Conservation (phyloP, 176 grass and related monocot genomes). For the Guadua angustifolia region DNA sequence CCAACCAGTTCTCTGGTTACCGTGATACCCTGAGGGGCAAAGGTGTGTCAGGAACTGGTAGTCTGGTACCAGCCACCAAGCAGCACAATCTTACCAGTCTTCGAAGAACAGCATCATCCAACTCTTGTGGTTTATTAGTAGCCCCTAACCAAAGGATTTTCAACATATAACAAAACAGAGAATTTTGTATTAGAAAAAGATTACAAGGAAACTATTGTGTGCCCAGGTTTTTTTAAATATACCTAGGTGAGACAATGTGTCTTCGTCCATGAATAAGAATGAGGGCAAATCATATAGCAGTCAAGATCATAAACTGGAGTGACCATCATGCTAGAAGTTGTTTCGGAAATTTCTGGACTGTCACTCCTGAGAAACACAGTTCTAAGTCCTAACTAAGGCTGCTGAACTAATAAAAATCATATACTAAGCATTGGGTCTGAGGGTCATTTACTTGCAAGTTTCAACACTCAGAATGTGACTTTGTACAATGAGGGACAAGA, state of each 20-base stretch:
- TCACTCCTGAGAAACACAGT: not conserved
- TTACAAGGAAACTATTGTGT: not conserved
- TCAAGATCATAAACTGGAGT: slow-evolving; percentile 5
- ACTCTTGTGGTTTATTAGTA: slow-evolving; percentile 98
- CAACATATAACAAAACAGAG: slow-evolving; percentile 13
- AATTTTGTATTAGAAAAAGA: not conserved
- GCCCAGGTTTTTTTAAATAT: not conserved
- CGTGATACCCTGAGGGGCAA: not conserved
- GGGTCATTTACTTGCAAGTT: not conserved
- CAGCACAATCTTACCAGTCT: slow-evolving; percentile 67
- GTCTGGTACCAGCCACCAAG: not conserved
- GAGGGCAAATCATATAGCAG: not conserved
- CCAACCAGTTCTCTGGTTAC: not conserved
- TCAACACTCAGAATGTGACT: not conserved
- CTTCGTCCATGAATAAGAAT: not conserved
- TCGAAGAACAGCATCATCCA: slow-evolving; percentile 97
- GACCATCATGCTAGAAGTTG: not conserved
- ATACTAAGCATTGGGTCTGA: not conserved
- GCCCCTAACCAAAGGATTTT: slow-evolving; percentile 62
- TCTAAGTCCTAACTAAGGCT: not conserved
- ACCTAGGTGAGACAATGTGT: not conserved
- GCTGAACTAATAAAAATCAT: not conserved
- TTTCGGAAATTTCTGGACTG: not conserved
- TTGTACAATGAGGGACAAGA: not conserved
- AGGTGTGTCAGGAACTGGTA: not conserved